Evolutionary conservation across 305 asterid genomes (phyloP), one percentile per base, ranked within the genome.

Genomic region (Fraxinus nigra): DNA sequence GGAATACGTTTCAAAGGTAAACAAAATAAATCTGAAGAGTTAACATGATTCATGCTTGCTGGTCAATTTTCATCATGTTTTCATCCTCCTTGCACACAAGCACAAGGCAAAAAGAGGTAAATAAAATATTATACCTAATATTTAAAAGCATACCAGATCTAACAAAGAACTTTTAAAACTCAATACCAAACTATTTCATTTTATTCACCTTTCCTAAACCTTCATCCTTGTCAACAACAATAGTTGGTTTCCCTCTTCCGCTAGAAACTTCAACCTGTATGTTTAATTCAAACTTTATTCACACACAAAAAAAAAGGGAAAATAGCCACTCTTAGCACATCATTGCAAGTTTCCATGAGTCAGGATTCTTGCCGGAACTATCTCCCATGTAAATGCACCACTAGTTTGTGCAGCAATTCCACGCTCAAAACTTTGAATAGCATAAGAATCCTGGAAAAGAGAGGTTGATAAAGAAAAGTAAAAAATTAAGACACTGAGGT

Each of bases 321-420:
- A 30, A 6, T 13, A 24, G 74, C 38, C 37, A 30, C 38, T 67
- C 74, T 10, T 67, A 67, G 37, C 61, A 75, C 35, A 38, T 40
- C 18, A 5, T 14, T 9, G 13, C n/a, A 76, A 69, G 51, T 6
- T 18, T 69, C 56, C 37, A 48, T 20, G 77, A 40, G 24, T 32
- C 43, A 83, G 65, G 28, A 72, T 48, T 78, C 97, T 88, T 81
- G 93, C 98, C 43, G 97, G 97, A 85, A 85, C 92, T 83, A 94
- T 94, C 91, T 96, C 98, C 98, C 98, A 96, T 67, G 90, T 78
- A 79, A 96, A 94, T 59, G 96, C 97, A 85, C 98, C 97, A 87
- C 85, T 84, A 33, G 88, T 81, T 86, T 91, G 92, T 37, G 99
- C 99, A 85, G 93, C 89, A 84, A 85, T 85, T 81, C 96, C 98